Percentiles rank a stretch among this genome's conserved stretches.
These are phyloP conservation scores for Plectosphaerella plurivora DNA, from an alignment of 2,329 filamentous ascomycete species.

Conservation along the genomic window DNA sequence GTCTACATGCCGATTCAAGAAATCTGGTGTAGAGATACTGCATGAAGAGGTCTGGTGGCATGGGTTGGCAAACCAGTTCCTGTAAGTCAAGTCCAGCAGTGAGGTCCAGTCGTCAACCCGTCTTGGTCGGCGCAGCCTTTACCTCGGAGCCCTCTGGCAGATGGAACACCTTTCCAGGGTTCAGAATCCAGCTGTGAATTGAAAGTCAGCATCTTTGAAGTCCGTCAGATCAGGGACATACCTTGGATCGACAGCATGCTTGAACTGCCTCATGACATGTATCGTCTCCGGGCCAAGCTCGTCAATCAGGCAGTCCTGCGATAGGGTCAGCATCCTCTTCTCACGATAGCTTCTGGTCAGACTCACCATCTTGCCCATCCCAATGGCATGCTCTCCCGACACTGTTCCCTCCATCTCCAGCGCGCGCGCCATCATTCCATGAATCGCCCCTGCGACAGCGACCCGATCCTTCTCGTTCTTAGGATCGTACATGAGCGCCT, in stretches of 20 bases:
- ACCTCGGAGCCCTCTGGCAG: conserved; percentile 16
- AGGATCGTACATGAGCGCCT: conserved; percentile 38
- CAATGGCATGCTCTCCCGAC: conserved; percentile 62
- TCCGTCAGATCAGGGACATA: conserved; percentile 26
- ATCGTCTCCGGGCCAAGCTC: conserved; percentile 53
- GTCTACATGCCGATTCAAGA: no score
- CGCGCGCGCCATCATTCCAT: conserved; percentile 61
- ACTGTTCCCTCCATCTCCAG: conserved; percentile 66
- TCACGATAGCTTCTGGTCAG: conserved; percentile 46
- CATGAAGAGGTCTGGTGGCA: no score
- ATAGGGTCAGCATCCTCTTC: background rate
- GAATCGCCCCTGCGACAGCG: conserved; percentile 51
- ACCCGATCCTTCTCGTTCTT: conserved; percentile 33
- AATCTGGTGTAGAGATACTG: no score
- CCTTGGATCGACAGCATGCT: conserved; percentile 3
- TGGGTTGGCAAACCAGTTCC: no score
- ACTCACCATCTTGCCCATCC: conserved; percentile 60
- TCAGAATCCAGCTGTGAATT: conserved; percentile 42
- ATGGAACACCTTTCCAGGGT: conserved; percentile 37
- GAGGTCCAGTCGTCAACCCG: background rate
- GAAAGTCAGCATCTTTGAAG: conserved; percentile 28
- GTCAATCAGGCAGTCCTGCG: conserved; percentile 39
- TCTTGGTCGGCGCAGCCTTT: background rate
- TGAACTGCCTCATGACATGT: conserved; percentile 49
- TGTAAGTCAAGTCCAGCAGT: background rate